Base-by-base conservation (phyloP, 345 rosid genomes). In the Toxicodendron radicans region DNA sequence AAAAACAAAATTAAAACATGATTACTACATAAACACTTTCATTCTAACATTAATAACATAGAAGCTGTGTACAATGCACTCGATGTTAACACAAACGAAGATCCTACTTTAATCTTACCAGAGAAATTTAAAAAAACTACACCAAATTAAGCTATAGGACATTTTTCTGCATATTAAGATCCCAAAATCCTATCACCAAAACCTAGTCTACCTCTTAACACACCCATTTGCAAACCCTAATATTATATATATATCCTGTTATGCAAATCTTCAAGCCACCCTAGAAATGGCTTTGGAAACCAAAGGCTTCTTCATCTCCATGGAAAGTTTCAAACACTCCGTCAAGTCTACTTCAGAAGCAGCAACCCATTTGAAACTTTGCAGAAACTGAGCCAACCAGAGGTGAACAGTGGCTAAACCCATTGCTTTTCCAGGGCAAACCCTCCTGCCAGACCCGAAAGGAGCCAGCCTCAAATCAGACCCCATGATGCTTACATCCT, bases 371-470 rank as follows among this genome's bases (percentile, higher is more conserved):
- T 80, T 66, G 78, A 86, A 85, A 30, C 63, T 75, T 16, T 85
- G 91, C 33, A 90, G 80, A 49, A 90, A 21, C 59, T 88, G 94
- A 60, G 76, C 92, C 24, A 88, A 72, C 94, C 90, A 90, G 51
- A 90, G 79, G 53, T 85, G 81, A 30, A 86, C 89, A 30, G 89
- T 86, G 0, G 87, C 82, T 27, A 90, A 69, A 11, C 92, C 94
- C 94, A 90, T 79, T 1, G 88, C 74, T 70, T 88, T 90, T 5
- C 94, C 94, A 0, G 94, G 94, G 33, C 94, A 90, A 70, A 88
- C 92, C 80, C 92, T 84, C 43, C 94, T 76, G 11, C 92, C 94
- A 2, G 94, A 68, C 0, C 94, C 94, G 1, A 90, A 90, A 0
- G 94, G 94, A 48, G 94, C 90, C 78, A 88, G 58, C 81, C 92